Evolutionary conservation across 805 yeast species (phyloP).

Genomic region (Wickerhamiella galacta): DNA sequence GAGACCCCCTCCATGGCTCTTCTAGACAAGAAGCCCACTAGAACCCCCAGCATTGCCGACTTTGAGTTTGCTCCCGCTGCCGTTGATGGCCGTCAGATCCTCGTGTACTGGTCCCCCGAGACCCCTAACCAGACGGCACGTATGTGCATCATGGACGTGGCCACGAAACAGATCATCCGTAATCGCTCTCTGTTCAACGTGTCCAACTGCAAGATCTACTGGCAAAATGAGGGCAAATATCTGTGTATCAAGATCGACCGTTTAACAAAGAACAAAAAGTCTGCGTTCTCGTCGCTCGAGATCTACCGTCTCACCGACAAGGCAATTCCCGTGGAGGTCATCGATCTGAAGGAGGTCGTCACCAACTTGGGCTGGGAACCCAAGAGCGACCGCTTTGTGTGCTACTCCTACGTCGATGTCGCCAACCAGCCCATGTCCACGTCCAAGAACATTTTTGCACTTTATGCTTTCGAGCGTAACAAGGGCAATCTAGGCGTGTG

Average conservation of each 20-base stretch:
- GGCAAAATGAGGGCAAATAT: slow-evolving; percentile 79
- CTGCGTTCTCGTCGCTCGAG: slow-evolving; percentile 79
- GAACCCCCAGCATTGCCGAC: slow-evolving; percentile 70
- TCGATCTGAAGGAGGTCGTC: slow-evolving; percentile 82
- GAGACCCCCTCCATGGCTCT: slow-evolving; percentile 66
- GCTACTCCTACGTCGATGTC: slow-evolving; percentile 41
- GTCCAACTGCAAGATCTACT: slow-evolving; percentile 71
- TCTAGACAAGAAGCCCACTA: slow-evolving; percentile 70
- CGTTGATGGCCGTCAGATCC: slow-evolving; percentile 45
- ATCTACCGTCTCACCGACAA: slow-evolving; percentile 75
- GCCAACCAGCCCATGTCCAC: slow-evolving; percentile 10
- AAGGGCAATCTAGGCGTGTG: slow-evolving; percentile 38
- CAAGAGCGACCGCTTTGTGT: slow-evolving; percentile 67
- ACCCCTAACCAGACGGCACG: slow-evolving; percentile 81
- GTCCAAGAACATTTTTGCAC: slow-evolving; percentile 39
- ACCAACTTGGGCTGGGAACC: slow-evolving; percentile 94
- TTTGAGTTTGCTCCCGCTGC: slow-evolving; percentile 92
- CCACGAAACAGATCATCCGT: slow-evolving; percentile 67
- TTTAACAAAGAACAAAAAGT: slow-evolving; percentile 89
- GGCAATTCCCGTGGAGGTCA: slow-evolving; percentile 85
- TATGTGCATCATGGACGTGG: slow-evolving; percentile 77
- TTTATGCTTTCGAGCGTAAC: slow-evolving; percentile 64
- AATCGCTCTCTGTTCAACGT: slow-evolving; percentile 92
- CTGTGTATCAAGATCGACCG: slow-evolving; percentile 92
- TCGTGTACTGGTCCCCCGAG: slow-evolving; percentile 97